Evolutionary conservation across 2,329 filamentous ascomycete genomes (phyloP).

Genomic region (Ceratocystis destructans): DNA sequence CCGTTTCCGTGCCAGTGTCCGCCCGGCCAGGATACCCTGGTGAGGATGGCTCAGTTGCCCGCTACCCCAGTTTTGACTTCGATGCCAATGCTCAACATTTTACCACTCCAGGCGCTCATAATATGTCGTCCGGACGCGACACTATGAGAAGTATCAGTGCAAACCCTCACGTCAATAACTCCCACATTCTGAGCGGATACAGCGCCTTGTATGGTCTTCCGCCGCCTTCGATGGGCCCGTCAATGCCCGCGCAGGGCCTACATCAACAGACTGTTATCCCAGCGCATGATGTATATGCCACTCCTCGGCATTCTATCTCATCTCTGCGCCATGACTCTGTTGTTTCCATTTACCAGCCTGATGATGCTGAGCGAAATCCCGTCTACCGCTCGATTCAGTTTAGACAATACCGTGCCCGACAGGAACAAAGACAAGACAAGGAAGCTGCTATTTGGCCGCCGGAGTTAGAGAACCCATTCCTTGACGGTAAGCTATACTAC

Average conservation of each 20-base stretch:
- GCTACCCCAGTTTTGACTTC: constrained; percentile 13
- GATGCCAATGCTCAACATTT: constrained; percentile 28
- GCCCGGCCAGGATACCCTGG: constrained; percentile 6
- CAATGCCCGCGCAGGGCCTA: constrained; percentile 2
- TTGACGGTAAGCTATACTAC: constrained; percentile 41
- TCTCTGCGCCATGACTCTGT: constrained; percentile 14
- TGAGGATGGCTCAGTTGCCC: constrained; percentile 6
- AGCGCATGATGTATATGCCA: constrained; percentile 7
- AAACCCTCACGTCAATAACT: constrained; percentile 3
- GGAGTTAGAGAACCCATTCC: constrained; percentile 50
- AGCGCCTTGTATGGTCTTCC: constrained; percentile 14
- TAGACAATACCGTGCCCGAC: constrained; percentile 50
- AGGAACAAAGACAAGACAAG: constrained; percentile 50
- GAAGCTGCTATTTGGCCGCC: constrained; percentile 42
- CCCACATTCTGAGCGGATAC: constrained; percentile 15
- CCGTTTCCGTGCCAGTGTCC: constrained; percentile 11
- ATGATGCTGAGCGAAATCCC: constrained; percentile 36
- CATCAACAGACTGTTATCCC: constrained; percentile 3
- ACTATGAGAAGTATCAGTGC: constrained; percentile 7
- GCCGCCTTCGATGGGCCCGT: constrained; percentile 6
- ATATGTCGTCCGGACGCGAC: constrained; percentile 28
- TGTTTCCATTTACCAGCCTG: constrained; percentile 6
- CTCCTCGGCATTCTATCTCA: constrained; percentile 11
- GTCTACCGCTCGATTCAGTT: constrained; percentile 50
- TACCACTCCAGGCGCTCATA: constrained; percentile 34